These are phyloP conservation scores for Hanseniaspora singularis DNA, from an alignment of 805 yeast species.

Conservation along the genomic window DNA sequence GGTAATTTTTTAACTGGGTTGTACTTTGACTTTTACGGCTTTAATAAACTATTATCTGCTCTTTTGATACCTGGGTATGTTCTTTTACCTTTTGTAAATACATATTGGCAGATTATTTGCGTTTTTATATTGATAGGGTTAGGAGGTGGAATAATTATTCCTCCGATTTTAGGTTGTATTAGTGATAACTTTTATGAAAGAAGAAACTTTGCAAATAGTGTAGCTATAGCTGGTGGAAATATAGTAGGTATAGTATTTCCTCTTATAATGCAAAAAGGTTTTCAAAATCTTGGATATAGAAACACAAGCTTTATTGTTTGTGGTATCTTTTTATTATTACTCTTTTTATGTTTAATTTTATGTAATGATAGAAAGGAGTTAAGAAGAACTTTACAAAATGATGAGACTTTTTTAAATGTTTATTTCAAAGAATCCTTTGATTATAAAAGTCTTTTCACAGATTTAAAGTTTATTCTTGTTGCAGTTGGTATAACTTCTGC, in stretches of 20 bases:
- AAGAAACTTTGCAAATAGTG: constrained; percentile 49
- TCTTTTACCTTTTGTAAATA: constrained; percentile 40
- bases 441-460: constrained; percentile 29
- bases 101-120: constrained; percentile 45
- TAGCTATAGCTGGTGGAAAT: constrained; percentile 56
- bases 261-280: constrained; percentile 36
- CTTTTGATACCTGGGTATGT: constrained; percentile 37
- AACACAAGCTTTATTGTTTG: constrained; percentile 49
- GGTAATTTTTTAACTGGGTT: constrained; percentile 34
- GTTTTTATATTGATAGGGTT: constrained; percentile 44
- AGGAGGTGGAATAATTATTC: constrained; percentile 40
- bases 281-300: constrained; percentile 40
- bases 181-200: constrained; percentile 51
- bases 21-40: constrained; percentile 50
- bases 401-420: constrained; percentile 1
- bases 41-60: constrained; percentile 35
- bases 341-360: constrained; percentile 27
- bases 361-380: constrained; percentile 28
- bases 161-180: constrained; percentile 43
- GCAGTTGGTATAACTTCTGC: constrained; percentile 20
- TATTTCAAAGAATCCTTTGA: constrained; percentile 29
- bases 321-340: constrained; percentile 22
- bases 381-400: constrained; percentile 4
- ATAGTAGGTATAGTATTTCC: constrained; percentile 57
- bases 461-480: constrained; percentile 33